Conservation (phyloP, 2,329 filamentous ascomycete genomes). For the Aspergillus udagawae region DNA sequence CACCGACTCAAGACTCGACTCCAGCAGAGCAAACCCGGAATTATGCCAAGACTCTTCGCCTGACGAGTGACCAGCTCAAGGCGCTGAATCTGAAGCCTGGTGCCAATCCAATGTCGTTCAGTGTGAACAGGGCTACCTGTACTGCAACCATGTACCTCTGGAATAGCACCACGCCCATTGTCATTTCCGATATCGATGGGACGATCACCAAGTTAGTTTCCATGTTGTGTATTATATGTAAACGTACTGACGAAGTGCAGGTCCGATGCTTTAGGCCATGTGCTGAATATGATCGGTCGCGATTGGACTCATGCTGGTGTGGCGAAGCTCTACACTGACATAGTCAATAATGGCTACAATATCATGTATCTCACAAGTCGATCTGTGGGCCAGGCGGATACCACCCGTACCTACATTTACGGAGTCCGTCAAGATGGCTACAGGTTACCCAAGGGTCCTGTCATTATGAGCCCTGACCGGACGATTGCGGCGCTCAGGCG, state of each 20-base stretch:
- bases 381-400: conserved; percentile 90
- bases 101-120: conserved; percentile 93
- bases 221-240: not conserved
- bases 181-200: conserved; percentile 97
- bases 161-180: conserved; percentile 85
- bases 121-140: conserved; percentile 90
- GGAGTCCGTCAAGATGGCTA: conserved; percentile 86
- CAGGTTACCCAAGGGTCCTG: conserved; percentile 80
- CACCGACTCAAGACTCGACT: conserved; percentile 44
- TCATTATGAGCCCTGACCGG: conserved; percentile 90
- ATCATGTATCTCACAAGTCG: conserved; percentile 97
- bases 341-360: conserved; percentile 93
- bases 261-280: conserved; percentile 88
- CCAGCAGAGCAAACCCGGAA: conserved; percentile 71
- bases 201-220: conserved; percentile 79
- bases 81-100: conserved; percentile 75
- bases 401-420: conserved; percentile 80
- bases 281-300: conserved; percentile 91
- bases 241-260: conserved; percentile 26
- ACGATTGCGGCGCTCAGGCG: conserved; percentile 89
- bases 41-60: conserved; percentile 91
- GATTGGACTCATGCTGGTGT: conserved; percentile 98
- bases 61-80: conserved; percentile 95
- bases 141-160: conserved; percentile 90
- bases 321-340: conserved; percentile 95